Conservation (phyloP, 176 grass and related monocot species). For the Eleusine coracana region DNA sequence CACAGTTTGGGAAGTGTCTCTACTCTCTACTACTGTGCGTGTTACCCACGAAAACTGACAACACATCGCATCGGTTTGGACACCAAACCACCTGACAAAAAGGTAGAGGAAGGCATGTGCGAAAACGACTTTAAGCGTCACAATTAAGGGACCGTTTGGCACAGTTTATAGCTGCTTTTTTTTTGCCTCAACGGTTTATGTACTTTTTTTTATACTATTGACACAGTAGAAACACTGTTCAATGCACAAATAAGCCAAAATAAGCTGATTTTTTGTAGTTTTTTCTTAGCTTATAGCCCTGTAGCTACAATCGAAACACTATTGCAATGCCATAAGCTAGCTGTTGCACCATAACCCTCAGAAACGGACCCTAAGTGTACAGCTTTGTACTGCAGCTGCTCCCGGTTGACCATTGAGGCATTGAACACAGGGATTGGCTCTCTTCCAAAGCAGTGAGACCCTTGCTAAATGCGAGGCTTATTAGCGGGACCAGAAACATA, state of each 20-base stretch:
- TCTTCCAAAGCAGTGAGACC: neutral
- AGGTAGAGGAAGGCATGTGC: neutral
- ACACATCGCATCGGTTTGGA: conserved; percentile 1
- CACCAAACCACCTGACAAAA: neutral
- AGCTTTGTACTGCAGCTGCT: neutral
- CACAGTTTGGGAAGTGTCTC: neutral
- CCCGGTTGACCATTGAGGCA: neutral
- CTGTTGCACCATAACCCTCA: no score
- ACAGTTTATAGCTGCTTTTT: no score
- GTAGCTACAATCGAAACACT: no score
- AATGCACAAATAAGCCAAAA: no score
- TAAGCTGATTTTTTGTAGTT: no score
- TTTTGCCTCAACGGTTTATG: no score
- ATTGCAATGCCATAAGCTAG: no score
- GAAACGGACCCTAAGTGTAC: no score
- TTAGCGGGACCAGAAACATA: neutral
- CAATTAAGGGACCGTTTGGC: no score
- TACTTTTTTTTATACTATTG: no score
- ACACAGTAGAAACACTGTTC: no score
- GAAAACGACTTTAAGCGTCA: neutral
- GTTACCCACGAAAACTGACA: neutral
- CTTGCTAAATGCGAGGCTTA: neutral
- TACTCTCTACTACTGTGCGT: neutral
- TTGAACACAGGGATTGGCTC: neutral
- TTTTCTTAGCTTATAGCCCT: no score